Evolutionary conservation across 306 rosid species (phyloP).

Genomic region (Cicer judaicum): DNA sequence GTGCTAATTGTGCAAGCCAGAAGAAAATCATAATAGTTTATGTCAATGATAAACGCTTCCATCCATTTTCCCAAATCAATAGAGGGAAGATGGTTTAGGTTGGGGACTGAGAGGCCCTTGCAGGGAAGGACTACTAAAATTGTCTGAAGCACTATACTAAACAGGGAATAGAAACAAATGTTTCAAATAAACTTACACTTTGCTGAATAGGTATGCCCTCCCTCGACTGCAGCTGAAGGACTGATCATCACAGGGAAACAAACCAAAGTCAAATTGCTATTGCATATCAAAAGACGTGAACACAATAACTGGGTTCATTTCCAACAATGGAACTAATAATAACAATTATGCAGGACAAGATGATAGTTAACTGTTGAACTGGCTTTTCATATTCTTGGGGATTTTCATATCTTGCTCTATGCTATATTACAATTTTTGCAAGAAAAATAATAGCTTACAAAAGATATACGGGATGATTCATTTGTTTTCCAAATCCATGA

Average conservation of each 20-base stretch:
- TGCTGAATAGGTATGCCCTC: slow-evolving; percentile 83
- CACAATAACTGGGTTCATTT: slow-evolving; percentile 13
- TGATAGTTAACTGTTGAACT: slow-evolving; percentile 16
- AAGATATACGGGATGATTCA: background rate
- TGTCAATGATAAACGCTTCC: slow-evolving; percentile 3
- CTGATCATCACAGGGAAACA: slow-evolving; percentile 57
- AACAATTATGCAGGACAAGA: slow-evolving; percentile 31
- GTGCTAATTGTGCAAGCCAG: background rate
- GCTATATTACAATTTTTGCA: background rate
- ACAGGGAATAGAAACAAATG: slow-evolving; percentile 10
- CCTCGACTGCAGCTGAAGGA: slow-evolving; percentile 76
- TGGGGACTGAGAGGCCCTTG: background rate
- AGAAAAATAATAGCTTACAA: slow-evolving; percentile 4
- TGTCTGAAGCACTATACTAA: slow-evolving; percentile 14
- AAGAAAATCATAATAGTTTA: slow-evolving; percentile 26
- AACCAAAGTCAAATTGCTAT: slow-evolving; percentile 44
- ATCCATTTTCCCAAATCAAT: slow-evolving; percentile 22
- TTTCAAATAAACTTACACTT: slow-evolving; percentile 71
- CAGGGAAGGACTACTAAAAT: background rate
- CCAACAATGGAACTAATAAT: background rate
- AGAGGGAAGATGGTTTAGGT: slow-evolving; percentile 25
- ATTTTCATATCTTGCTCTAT: slow-evolving; percentile 1
- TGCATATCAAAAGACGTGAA: slow-evolving; percentile 2
- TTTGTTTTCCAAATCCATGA: slow-evolving; percentile 19
- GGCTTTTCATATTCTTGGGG: slow-evolving; percentile 16